Base-by-base conservation (phyloP, 75 land plant species). In the Azolla pinnata region DNA sequence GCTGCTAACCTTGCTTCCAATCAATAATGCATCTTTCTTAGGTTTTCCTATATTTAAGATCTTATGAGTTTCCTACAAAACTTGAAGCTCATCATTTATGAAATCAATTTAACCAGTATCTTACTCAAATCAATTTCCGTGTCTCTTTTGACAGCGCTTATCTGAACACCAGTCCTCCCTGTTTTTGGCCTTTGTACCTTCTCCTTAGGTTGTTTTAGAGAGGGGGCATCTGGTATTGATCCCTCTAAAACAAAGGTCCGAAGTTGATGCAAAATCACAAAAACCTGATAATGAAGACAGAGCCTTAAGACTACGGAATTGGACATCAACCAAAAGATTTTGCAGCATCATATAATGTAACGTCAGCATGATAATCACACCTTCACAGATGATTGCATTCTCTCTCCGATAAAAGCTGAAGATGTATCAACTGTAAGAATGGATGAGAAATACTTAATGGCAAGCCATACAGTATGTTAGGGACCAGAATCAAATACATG, bases 321-420 rank as follows among this genome's bases (percentile, higher is more conserved):
- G n/a, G n/a, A n/a, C n/a, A n/a, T n/a, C n/a, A n/a, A n/a, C n/a
- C n/a, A n/a, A n/a, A n/a, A n/a, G n/a, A n/a, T n/a, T n/a, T n/a
- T n/a, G n/a, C n/a, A n/a, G n/a, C n/a, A n/a, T n/a, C n/a, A n/a
- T n/a, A n/a, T n/a, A n/a, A n/a, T n/a, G n/a, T n/a, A n/a, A n/a
- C n/a, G n/a, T n/a, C n/a, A n/a, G n/a, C n/a, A n/a, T n/a, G n/a
- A n/a, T n/a, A n/a, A n/a, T n/a, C n/a, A 21, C 26, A 91, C 97
- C 97, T 91, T 87, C 14, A 80, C 80, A 53, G 60, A 54, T 61
- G 81, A 81, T 7, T 57, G 76, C 95, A 92, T 88, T 62, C 82
- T 82, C 61, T 77, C 79, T 12, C 77, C 95, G 65, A 79, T 79
- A 67, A 38, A 5, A 24, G 79, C 64, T 17, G 97, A 92, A 25